A percentile compares a stretch with the other conserved stretches of the same genome.
phyloP scores from a whole-genome alignment of 805 yeast species.

The Jamesozyma spencerorum region DNA sequence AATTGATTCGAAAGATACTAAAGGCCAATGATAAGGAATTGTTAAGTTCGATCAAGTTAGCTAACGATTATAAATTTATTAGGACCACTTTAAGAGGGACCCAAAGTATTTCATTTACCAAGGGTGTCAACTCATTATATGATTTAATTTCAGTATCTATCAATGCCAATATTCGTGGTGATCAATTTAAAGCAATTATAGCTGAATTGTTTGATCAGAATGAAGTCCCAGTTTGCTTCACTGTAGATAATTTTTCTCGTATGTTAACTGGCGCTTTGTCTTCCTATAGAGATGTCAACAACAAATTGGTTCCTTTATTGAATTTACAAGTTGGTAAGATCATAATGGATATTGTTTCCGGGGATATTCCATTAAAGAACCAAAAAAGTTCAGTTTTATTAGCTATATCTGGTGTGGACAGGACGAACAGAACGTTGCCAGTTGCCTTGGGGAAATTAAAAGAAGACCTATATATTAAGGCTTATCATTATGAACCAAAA shows the following conservation, averaged over 20 bases:
- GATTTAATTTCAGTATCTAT: constrained; percentile 36
- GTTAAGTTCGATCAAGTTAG: constrained; percentile 30
- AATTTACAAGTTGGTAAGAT: constrained; percentile 57
- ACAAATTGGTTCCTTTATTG: constrained; percentile 46
- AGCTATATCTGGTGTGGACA: constrained; percentile 51
- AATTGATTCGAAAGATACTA: constrained; percentile 44
- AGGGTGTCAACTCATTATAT: constrained; percentile 30
- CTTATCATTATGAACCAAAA: constrained; percentile 42
- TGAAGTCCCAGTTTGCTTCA: constrained; percentile 48
- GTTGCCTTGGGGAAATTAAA: constrained; percentile 46
- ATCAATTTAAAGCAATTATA: constrained; percentile 45
- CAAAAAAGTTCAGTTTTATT: constrained; percentile 55
- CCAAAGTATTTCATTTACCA: constrained; percentile 18
- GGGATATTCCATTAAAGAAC: constrained; percentile 37
- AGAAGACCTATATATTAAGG: constrained; percentile 48
- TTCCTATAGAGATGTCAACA: constrained; percentile 48
- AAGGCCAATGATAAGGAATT: constrained; percentile 36
- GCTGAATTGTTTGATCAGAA: constrained; percentile 46
- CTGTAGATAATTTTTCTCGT: constrained; percentile 69
- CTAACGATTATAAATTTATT: constrained; percentile 29
- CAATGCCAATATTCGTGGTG: constrained; percentile 32
- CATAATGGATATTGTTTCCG: constrained; percentile 46
- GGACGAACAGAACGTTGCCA: constrained; percentile 45
- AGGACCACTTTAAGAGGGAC: constrained; percentile 28
- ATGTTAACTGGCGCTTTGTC: constrained; percentile 47